Evolutionary conservation across 73 alveolate genomes (phyloP).

Genomic region (Tetrahymena elliotti): DNA sequence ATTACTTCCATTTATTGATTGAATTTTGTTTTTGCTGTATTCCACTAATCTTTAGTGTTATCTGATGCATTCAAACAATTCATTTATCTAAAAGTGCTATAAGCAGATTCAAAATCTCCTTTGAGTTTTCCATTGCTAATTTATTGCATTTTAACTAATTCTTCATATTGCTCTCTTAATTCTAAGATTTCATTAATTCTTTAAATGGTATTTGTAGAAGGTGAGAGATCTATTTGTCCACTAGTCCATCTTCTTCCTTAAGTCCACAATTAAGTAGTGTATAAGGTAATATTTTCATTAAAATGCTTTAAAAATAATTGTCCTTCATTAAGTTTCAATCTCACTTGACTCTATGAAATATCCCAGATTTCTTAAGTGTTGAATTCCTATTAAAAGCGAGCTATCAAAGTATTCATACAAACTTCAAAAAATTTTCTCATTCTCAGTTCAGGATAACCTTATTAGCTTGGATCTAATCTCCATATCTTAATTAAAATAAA

Average conservation of each 20-base stretch:
- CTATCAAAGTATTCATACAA: neutral
- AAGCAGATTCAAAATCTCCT: neutral
- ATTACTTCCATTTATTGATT: neutral
- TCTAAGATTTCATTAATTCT: slow-evolving; percentile 23
- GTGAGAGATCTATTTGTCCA: neutral
- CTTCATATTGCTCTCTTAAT: slow-evolving; percentile 23
- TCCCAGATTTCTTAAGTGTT: neutral
- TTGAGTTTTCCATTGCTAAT: neutral
- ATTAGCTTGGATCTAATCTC: neutral
- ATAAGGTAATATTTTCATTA: neutral
- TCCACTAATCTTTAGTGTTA: neutral
- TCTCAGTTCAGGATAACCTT: neutral
- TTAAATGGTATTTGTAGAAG: neutral
- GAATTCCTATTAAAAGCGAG: neutral
- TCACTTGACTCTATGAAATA: neutral
- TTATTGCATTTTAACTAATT: neutral
- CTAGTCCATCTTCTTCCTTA: neutral
- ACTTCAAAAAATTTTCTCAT: neutral
- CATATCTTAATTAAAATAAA: neutral
- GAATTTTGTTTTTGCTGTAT: neutral
- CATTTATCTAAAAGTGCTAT: neutral
- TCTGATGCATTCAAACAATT: neutral
- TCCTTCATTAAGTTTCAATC: neutral
- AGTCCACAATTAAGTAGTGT: neutral
- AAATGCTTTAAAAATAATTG: neutral